Evolutionary conservation across 495 filamentous ascomycete genomes (phyloP), one percentile per base, ranked within the genome.

Genomic region (Lichenothelia convexa): DNA sequence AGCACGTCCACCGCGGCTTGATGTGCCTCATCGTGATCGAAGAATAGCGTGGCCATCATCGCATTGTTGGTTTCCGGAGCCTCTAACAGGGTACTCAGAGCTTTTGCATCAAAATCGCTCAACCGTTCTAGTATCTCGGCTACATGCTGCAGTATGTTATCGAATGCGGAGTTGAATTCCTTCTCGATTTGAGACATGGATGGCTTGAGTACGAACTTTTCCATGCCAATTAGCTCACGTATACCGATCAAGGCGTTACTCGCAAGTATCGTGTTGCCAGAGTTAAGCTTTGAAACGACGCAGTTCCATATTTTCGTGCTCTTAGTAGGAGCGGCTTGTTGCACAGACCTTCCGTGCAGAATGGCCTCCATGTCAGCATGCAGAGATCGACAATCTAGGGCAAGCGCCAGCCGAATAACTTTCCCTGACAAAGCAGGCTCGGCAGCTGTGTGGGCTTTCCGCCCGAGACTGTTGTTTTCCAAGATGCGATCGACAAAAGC

Each of bases 1-100:
- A 91, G 70, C 21, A 93, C 56, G 42, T 83, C 78, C 3, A 87
- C 64, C 3, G 78, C 70, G 17, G 78, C 75, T 48, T 80, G 73
- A 36, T 76, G 78, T 33, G 80, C 73, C 34, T 70, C 63, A 4
- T 71, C 53, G 38, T 87, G 73, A 44, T 67, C 75, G 40, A 62
- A 82, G 44, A 76, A 75, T 5, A 89, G 65, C 3, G 75, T 62
- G 4, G 74, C 67, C 12, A 85, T 64, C 33, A 86, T 59, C 21
- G 76, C 68, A 32, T 71, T 75, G 19, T 73, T 69, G 3, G 71
- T 70, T 35, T 68, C 63, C 24, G 66, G 61, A 34, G 67, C 67
- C 23, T 66, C 55, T 52, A 79, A 84, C 19, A 92, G 57, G 18
- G 63, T 56, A 26, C 67, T 62, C 31, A 92, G 59, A 45, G 79